phyloP scores from a whole-genome alignment of 2,329 filamentous ascomycete genomes.

The Colletotrichum magnum region DNA sequence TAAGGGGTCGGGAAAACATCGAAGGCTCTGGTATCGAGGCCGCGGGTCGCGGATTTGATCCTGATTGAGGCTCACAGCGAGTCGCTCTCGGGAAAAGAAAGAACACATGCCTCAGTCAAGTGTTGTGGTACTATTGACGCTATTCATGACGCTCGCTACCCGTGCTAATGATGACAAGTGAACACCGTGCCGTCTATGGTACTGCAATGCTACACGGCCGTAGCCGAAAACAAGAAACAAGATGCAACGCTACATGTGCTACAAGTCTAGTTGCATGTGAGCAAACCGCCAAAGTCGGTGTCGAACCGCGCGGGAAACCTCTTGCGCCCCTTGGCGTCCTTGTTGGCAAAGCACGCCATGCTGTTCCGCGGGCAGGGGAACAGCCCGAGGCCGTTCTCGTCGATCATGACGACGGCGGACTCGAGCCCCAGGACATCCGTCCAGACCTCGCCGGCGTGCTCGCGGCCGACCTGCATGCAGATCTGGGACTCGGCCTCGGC shows the following conservation, averaged over 20 bases:
- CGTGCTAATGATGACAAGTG: background rate
- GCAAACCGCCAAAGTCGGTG: conserved; percentile 15
- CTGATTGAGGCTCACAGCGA: too few relatives aligned
- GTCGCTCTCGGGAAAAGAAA: too few relatives aligned
- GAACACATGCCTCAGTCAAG: background rate
- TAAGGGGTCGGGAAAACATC: background rate
- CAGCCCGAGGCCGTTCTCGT: conserved; percentile 17
- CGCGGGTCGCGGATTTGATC: too few relatives aligned
- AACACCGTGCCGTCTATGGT: background rate
- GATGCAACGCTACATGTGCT: background rate
- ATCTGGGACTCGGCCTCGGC: conserved; percentile 19
- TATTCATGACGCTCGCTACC: background rate
- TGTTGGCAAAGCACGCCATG: conserved; percentile 31
- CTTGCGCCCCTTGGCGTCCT: conserved; percentile 29
- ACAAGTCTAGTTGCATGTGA: conserved; percentile 2
- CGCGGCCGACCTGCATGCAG: conserved; percentile 26
- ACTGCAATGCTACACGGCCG: background rate
- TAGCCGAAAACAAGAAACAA: too few relatives aligned
- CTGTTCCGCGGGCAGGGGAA: conserved; percentile 25
- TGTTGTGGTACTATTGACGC: background rate
- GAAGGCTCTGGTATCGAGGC: background rate
- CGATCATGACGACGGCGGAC: conserved; percentile 13
- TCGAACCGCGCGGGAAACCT: conserved; percentile 27
- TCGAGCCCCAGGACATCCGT: conserved; percentile 26
- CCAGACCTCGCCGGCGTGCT: conserved; percentile 28